Conservation (phyloP, 768 basidiomycete genomes). For the Panaeolus cyanescens region DNA sequence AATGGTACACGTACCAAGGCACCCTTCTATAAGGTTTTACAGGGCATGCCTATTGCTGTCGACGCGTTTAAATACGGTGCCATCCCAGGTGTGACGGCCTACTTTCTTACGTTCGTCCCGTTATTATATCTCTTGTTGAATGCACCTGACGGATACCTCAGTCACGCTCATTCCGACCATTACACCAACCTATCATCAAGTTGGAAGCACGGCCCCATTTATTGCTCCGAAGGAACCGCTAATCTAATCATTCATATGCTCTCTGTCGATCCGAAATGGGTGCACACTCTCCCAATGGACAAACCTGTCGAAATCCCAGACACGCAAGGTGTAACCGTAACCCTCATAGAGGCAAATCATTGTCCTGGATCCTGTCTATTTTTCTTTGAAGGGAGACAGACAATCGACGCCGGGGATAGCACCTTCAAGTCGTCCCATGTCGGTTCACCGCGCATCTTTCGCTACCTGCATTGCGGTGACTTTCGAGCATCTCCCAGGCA, state of each 20-base stretch:
- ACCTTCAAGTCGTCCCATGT: conserved; percentile 69
- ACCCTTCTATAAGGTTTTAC: conserved; percentile 94
- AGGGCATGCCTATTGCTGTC: conserved; percentile 97
- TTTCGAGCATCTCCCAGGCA: conserved; percentile 90
- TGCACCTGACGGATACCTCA: conserved; percentile 30
- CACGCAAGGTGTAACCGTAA: conserved; percentile 85
- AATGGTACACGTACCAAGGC: conserved; percentile 67
- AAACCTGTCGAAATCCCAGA: conserved; percentile 72
- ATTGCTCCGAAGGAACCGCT: conserved; percentile 93
- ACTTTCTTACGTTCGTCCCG: conserved; percentile 78
- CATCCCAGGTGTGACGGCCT: conserved; percentile 87
- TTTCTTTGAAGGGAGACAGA: conserved; percentile 91
- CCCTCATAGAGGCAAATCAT: conserved; percentile 97
- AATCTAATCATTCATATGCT: conserved; percentile 93
- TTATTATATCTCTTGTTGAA: conserved; percentile 2
- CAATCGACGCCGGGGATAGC: conserved; percentile 85
- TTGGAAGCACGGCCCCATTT: conserved; percentile 93
- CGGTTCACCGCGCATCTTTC: conserved; percentile 69
- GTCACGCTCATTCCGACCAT: conserved; percentile 97
- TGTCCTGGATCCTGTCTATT: conserved; percentile 96
- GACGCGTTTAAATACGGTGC: conserved; percentile 95
- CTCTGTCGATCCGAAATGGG: conserved; percentile 85
- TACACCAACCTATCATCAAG: conserved; percentile 88
- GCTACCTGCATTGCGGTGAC: conserved; percentile 96
- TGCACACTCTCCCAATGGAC: conserved; percentile 85